A percentile compares a stretch with the other conserved stretches of the same genome.
Conservation (phyloP, 805 yeast genomes). For the Metschnikowia baotianmanensis region DNA sequence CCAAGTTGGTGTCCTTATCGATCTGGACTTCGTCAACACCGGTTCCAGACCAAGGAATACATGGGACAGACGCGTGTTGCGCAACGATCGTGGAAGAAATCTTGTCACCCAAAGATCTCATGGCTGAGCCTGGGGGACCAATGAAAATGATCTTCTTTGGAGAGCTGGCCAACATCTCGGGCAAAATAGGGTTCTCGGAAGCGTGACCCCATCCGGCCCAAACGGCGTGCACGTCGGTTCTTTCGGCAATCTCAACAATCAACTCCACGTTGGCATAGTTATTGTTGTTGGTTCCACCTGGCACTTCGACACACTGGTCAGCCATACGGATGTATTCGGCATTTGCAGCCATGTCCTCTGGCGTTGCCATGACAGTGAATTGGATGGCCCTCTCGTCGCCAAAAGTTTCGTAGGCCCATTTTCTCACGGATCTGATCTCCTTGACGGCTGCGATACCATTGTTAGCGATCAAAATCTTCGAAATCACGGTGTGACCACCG, state of each 20-base stretch:
- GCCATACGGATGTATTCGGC: slow-evolving; percentile 99
- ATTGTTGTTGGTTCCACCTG: slow-evolving; percentile 99
- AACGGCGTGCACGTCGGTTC: slow-evolving; percentile 95
- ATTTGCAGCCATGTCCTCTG: slow-evolving; percentile 96
- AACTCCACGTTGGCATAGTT: slow-evolving; percentile 97
- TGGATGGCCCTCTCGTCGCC: slow-evolving; percentile 92
- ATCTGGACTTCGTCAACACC: slow-evolving; percentile 82
- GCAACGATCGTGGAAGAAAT: slow-evolving; percentile 98
- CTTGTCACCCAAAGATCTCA: slow-evolving; percentile 99
- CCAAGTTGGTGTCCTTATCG: slow-evolving; percentile 70
- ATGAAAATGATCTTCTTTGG: slow-evolving; percentile 87
- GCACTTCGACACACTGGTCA: slow-evolving; percentile 96
- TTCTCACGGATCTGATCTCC: slow-evolving; percentile 94
- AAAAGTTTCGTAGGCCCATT: slow-evolving; percentile 99
- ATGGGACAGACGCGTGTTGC: slow-evolving; percentile 96
- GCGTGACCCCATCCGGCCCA: slow-evolving; percentile 99
- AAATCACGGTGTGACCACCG: slow-evolving; percentile 94
- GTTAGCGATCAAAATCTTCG: slow-evolving; percentile 88
- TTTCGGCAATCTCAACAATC: slow-evolving; percentile 95
- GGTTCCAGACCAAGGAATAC: slow-evolving; percentile 99
- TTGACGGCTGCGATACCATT: slow-evolving; percentile 99
- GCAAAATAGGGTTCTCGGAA: slow-evolving; percentile 94
- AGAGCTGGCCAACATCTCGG: slow-evolving; percentile 92
- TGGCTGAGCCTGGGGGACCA: slow-evolving; percentile 99
- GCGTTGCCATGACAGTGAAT: slow-evolving; percentile 98